Percentiles rank a stretch among this genome's conserved stretches.
Evolutionary conservation across 306 rosid species (phyloP).

Genomic region (Sophora flavescens): DNA sequence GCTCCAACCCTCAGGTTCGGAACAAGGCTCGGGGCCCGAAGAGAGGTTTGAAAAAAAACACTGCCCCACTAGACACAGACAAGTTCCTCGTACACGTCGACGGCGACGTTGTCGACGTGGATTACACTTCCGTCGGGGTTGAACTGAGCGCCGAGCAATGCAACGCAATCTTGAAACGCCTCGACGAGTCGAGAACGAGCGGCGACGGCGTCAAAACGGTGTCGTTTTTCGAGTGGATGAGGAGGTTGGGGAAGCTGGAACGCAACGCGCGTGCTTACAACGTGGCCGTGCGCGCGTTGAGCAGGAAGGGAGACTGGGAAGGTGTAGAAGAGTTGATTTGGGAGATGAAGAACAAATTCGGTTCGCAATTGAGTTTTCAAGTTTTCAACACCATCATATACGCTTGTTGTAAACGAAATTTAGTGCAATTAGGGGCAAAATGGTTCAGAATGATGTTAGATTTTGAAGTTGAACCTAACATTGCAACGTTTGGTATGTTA

Average conservation of each 20-base stretch:
- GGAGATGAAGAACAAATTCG: constrained; percentile 56
- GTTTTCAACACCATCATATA: constrained; percentile 78
- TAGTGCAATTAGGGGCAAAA: constrained; percentile 55
- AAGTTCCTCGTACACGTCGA: constrained; percentile 50
- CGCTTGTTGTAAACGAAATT: constrained; percentile 62
- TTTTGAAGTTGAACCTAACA: constrained; percentile 63
- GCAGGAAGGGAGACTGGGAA: constrained; percentile 72
- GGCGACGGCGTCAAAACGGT: constrained; percentile 61
- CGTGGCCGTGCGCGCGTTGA: constrained; percentile 57
- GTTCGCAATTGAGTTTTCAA: constrained; percentile 58
- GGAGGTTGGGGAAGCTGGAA: constrained; percentile 65
- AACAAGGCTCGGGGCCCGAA: constrained; percentile 45
- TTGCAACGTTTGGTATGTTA: constrained; percentile 80
- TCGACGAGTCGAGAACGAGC: constrained; percentile 46
- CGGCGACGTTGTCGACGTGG: constrained; percentile 69
- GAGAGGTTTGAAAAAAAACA: constrained; percentile 43
- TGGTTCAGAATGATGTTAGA: constrained; percentile 84
- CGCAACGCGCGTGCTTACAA: constrained; percentile 65
- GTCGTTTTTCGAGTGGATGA: constrained; percentile 78
- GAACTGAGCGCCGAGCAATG: constrained; percentile 66
- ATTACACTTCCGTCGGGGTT: constrained; percentile 60
- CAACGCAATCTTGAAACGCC: constrained; percentile 69
- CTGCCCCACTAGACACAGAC: constrained; percentile 48
- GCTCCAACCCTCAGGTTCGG: constrained; percentile 43
- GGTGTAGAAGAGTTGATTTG: constrained; percentile 61